These are phyloP conservation scores for Acanthamoeba castellanii DNA, from an alignment of 208 protist genomes.

Conservation along the genomic window DNA sequence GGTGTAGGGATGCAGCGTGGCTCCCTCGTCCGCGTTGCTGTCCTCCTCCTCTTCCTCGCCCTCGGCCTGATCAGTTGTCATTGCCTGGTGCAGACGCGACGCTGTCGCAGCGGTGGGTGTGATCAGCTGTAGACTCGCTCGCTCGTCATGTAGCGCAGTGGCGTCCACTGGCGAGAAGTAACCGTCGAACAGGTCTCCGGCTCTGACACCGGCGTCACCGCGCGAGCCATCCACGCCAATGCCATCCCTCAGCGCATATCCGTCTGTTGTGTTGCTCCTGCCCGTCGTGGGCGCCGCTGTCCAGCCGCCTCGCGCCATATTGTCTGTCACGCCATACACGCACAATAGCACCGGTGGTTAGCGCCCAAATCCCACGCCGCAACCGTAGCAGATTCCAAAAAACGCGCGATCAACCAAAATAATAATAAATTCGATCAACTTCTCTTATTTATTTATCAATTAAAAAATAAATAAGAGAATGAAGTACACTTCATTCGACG, in stretches of 20 bases:
- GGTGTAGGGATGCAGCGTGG: not conserved
- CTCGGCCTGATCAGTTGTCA: not conserved
- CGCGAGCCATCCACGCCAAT: not conserved
- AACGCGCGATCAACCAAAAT: not conserved
- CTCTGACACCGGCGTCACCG: not conserved
- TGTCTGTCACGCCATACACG: not conserved
- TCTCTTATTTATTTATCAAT: too few relatives aligned
- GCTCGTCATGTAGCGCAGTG: not conserved
- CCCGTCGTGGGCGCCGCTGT: not conserved
- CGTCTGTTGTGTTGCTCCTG: too few relatives aligned
- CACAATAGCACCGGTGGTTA: too few relatives aligned
- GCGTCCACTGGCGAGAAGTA: not conserved
- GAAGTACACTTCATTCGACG: too few relatives aligned
- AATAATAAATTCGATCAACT: too few relatives aligned
- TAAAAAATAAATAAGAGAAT: too few relatives aligned
- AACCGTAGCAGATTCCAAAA: not conserved
- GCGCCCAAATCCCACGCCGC: not conserved
- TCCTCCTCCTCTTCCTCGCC: not conserved
- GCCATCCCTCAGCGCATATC: too few relatives aligned
- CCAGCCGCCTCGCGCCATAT: not conserved
- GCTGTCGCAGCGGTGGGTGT: constrained; percentile 42
- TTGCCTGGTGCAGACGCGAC: not conserved
- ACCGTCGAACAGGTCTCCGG: not conserved
- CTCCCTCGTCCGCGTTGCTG: too few relatives aligned
- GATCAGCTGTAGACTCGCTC: constrained; percentile 23